Evolutionary conservation across 2,329 filamentous ascomycete species (phyloP).

Genomic region (Talaromyces funiculosus): DNA sequence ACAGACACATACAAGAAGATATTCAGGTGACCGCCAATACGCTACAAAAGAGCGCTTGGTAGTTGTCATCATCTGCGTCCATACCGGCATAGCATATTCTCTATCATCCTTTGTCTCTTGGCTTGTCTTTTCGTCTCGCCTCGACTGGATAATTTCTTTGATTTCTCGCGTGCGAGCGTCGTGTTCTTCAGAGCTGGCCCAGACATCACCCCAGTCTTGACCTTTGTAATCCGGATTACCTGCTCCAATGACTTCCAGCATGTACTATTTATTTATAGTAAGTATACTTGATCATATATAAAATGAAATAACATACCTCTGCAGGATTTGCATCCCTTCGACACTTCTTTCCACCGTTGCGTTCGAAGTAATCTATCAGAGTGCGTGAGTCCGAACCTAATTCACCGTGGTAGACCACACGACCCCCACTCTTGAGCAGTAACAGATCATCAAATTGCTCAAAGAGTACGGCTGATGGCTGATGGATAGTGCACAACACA

Average conservation of each 20-base stretch:
- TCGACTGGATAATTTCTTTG: conserved; percentile 45
- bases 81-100: conserved; percentile 59
- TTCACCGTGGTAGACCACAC: conserved; percentile 80
- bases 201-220: conserved; percentile 59
- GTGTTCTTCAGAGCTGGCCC: conserved; percentile 51
- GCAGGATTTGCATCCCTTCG: conserved; percentile 62
- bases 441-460: conserved; percentile 82
- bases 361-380: conserved; percentile 65
- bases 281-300: not conserved
- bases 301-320: conserved; percentile 39
- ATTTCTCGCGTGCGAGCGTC: conserved; percentile 48
- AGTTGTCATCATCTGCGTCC: conserved; percentile 50
- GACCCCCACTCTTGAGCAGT: conserved; percentile 69
- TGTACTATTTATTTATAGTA: conserved; percentile 53
- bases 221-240: conserved; percentile 56
- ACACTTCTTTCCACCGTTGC: conserved; percentile 57
- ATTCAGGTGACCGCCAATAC: conserved; percentile 62
- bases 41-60: conserved; percentile 55
- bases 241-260: conserved; percentile 68
- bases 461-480: conserved; percentile 79
- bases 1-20: conserved; percentile 37
- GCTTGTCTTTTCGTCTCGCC: conserved; percentile 36
- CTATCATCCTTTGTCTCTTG: conserved; percentile 46
- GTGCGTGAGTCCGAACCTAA: conserved; percentile 69
- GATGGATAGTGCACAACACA: conserved; percentile 86